Base-by-base conservation (phyloP, 768 basidiomycete species). In the Chlorophyllum brunneum region DNA sequence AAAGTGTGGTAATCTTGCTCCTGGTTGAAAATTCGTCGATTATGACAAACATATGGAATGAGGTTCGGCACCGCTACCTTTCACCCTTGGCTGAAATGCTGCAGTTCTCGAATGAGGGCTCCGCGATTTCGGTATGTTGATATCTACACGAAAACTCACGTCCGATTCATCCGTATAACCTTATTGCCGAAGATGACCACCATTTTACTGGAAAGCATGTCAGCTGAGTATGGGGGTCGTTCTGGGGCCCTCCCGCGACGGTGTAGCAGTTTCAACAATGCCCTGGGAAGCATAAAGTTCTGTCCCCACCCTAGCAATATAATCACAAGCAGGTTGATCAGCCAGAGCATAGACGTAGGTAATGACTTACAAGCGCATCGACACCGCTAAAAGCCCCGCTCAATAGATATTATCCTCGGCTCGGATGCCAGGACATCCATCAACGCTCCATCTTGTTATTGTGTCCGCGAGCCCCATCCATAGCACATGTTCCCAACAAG, bases 1-100 rank as follows among this genome's bases (percentile, higher is more conserved):
- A 71, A 56, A 65, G 68, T 15, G 60, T 72, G 24, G 68, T 66
- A 30, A 67, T 72, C n/a, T 69, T 81, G 45, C 59, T 82, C 54
- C 67, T 83, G 54, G 71, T 82, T 56, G 81, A 83, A 66, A 82
- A 82, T 58, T 82, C 81, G 0, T 66, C 68, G 29, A 61, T 64
- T 1, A 76, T 80, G 69, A 62, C 65, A 22, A 16, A 55, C 5
- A 65, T 71, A 20, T 83, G 81, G 81, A 58, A 69, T 56, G 70
- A 77, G 63, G 73, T 82, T 29, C 67, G 72, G 55, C 71, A 76
- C 59, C 71, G 68, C 20, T 76, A 75, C 61, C 67, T 82, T 18
- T 66, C 62, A 16, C 68, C 61, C 7, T 65, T 83, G 36, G 51
- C 23, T 8, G 42, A 5, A 16, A 26, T 22, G 36, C 18, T 52